phyloP scores from a whole-genome alignment of 1,284 basidiomycete genomes.

The Melampsora americana region DNA sequence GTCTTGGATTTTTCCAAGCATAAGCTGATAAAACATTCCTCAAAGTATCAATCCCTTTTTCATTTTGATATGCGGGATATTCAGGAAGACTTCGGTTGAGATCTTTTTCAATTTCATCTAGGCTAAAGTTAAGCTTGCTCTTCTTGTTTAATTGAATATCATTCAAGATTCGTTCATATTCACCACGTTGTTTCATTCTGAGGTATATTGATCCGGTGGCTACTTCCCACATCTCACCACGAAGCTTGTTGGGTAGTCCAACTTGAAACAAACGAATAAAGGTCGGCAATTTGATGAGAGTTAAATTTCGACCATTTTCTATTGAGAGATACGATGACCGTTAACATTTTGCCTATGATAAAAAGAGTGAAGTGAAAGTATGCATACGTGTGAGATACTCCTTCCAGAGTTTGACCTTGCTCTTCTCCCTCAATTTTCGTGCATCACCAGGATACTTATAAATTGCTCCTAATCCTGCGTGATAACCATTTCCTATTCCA shows the following conservation, averaged over 20 bases:
- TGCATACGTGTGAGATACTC: conserved; percentile 73
- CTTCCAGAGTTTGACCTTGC: conserved; percentile 95
- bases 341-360: not conserved
- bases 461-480: conserved; percentile 65
- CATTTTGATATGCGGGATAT: conserved; percentile 86
- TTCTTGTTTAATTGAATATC: conserved; percentile 62
- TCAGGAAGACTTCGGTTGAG: conserved; percentile 72
- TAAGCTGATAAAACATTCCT: conserved; percentile 92
- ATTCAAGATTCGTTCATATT: conserved; percentile 74
- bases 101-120: conserved; percentile 99
- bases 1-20: conserved; percentile 92
- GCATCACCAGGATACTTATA: conserved; percentile 54
- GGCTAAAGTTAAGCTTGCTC: conserved; percentile 78
- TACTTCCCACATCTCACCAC: conserved; percentile 98
- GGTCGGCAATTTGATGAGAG: conserved; percentile 91
- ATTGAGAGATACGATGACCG: conserved; percentile 21
- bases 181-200: conserved; percentile 80
- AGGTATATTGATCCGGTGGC: conserved; percentile 85
- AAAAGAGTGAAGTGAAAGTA: not conserved
- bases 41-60: conserved; percentile 77
- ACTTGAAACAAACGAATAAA: conserved; percentile 95
- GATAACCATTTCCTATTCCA: conserved; percentile 59
- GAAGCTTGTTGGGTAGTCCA: conserved; percentile 86
- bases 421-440: conserved; percentile 77
- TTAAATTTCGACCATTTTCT: conserved; percentile 83